Evolutionary conservation across 805 yeast genomes (phyloP), one percentile per base, ranked within the genome.

Genomic region (Jamesozyma spencerorum): DNA sequence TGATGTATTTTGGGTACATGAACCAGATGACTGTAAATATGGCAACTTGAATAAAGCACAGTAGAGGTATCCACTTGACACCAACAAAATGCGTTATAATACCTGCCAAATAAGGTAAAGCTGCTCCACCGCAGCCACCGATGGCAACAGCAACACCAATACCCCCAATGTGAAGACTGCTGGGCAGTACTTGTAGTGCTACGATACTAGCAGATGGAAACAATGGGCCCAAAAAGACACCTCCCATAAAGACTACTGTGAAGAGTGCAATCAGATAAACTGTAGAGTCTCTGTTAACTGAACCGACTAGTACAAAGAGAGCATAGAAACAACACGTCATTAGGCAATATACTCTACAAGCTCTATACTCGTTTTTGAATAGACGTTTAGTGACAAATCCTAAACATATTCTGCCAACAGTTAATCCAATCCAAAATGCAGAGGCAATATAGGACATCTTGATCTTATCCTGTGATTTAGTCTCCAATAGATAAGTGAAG

Each of bases 121-220:
- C 69, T 0, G 94, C 90, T n/a, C 82, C 83, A 1, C 94, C 95
- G 13, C 80, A 75, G 3, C 92, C 88, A 5, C 94, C 94, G 44
- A 84, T 55, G 0, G 92, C 87, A 41, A 87, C 78, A 17, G 81
- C 75, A 40, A 82, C 66, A 0, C 94, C 88, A 7, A 85, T 70
- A 1, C 86, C 88, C 14, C 75, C 61, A 8, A 82, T 73, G 39
- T 81, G 82, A 39, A 72, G 62, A 31, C 67, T 69, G 20, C 63
- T 59, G 0, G 94, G 94, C 33, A 85, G 57, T 2, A 77, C 63
- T 40, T 77, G 75, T 35, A 82, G 59, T 1, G 85, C 70, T 8
- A 80, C 72, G 12, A 81, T 74, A 38, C 82, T 76, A 0, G 83
- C 74, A 5, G 88, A 78, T 1, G 94, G 87, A 58, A 79, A 82